Percentiles rank a stretch among this genome's conserved stretches.
Evolutionary conservation across 345 rosid genomes (phyloP).

Genomic region (Adansonia digitata): DNA sequence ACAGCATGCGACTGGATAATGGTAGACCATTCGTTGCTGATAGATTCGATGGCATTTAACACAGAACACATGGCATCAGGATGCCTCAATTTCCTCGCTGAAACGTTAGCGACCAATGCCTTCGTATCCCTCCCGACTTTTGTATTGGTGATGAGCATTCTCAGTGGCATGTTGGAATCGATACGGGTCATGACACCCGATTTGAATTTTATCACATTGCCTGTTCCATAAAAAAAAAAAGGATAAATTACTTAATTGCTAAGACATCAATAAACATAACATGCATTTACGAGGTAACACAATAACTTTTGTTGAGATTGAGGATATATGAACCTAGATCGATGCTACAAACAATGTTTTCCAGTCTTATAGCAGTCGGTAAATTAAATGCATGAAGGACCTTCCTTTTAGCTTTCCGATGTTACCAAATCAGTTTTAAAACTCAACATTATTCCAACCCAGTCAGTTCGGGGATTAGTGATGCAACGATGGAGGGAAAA

Average conservation of each 20-base stretch:
- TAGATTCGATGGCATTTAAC: constrained; percentile 73
- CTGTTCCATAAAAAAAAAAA: constrained; percentile 32
- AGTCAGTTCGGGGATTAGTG: neutral
- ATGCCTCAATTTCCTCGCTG: constrained; percentile 68
- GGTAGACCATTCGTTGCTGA: constrained; percentile 59
- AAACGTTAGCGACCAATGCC: constrained; percentile 86
- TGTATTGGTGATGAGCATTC: constrained; percentile 90
- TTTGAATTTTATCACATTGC: constrained; percentile 85
- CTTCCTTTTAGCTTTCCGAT: neutral
- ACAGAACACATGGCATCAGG: constrained; percentile 69
- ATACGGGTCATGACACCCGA: constrained; percentile 63
- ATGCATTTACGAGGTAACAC: neutral
- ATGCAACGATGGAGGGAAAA: neutral
- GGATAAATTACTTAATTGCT: neutral
- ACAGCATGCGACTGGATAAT: constrained; percentile 53
- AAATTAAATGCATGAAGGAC: neutral
- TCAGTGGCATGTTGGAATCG: constrained; percentile 53
- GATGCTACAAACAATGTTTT: neutral
- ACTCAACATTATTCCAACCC: neutral
- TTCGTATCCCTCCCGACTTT: constrained; percentile 87
- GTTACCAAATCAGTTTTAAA: neutral
- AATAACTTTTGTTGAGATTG: neutral
- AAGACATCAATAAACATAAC: neutral
- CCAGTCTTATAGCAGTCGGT: neutral
- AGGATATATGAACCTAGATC: neutral